phyloP scores from a whole-genome alignment of 2,329 filamentous ascomycete genomes.

The Whalleya microplaca region DNA sequence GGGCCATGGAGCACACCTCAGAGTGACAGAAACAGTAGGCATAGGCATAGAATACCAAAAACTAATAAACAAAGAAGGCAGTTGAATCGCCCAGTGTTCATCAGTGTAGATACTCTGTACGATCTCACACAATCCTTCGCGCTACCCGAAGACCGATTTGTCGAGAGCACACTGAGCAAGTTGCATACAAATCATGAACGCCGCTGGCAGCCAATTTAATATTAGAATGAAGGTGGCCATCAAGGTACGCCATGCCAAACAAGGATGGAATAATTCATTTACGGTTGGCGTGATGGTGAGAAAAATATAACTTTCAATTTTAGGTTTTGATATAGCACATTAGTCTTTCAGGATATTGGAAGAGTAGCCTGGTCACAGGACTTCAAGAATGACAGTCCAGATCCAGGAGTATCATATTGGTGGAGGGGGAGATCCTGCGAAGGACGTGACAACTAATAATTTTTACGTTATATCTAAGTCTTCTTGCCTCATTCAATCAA shows the following conservation, averaged over 20 bases:
- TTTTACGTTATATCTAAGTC: slow-evolving; percentile 6
- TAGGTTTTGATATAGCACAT: background rate
- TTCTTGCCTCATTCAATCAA: background rate
- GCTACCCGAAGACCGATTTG: no score
- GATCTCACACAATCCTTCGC: no score
- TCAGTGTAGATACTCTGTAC: no score
- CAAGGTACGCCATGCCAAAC: background rate
- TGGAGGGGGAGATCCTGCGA: background rate
- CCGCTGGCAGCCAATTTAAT: background rate
- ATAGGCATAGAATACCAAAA: no score
- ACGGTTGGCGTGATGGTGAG: background rate
- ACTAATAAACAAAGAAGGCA: no score
- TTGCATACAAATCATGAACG: no score
- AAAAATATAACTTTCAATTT: background rate
- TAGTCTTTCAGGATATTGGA: slow-evolving; percentile 12
- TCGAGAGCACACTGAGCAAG: no score
- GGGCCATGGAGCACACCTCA: no score
- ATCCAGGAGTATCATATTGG: background rate
- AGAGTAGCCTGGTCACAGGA: slow-evolving; percentile 2
- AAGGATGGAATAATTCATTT: background rate
- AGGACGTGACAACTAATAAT: background rate
- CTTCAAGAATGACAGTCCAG: slow-evolving; percentile 1
- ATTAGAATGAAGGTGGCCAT: background rate
- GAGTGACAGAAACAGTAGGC: no score
- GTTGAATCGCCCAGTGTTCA: no score